These are phyloP conservation scores for Malassezia globosa DNA, from an alignment of 1,284 basidiomycete genomes.

Conservation along the genomic window DNA sequence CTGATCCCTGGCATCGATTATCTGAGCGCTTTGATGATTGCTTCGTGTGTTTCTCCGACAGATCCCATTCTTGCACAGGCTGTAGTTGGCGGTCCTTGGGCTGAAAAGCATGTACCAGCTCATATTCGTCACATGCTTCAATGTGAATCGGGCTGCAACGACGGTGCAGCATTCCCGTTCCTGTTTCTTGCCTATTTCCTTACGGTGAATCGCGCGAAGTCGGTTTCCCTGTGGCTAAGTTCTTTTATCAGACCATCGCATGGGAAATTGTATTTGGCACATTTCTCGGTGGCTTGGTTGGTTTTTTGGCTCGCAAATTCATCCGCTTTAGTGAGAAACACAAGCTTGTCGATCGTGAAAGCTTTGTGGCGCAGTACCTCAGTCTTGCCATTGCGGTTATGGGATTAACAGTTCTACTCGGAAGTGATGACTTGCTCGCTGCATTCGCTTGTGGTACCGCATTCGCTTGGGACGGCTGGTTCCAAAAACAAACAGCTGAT, in stretches of 20 bases:
- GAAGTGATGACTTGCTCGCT: slow-evolving; percentile 49
- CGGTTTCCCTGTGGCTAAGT: slow-evolving; percentile 52
- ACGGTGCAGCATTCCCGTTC: slow-evolving; percentile 72
- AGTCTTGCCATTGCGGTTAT: slow-evolving; percentile 69
- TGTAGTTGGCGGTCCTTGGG: slow-evolving; percentile 90
- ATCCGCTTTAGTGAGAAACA: slow-evolving; percentile 89
- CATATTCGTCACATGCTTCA: slow-evolving; percentile 86
- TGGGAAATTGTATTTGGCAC: slow-evolving; percentile 76
- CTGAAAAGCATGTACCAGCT: slow-evolving; percentile 92
- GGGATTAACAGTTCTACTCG: slow-evolving; percentile 51
- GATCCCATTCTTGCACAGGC: slow-evolving; percentile 61
- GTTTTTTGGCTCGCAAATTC: slow-evolving; percentile 72
- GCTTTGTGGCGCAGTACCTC: slow-evolving; percentile 79
- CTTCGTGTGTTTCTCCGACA: slow-evolving; percentile 88
- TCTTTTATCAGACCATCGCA: slow-evolving; percentile 48
- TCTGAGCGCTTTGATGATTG: slow-evolving; percentile 59
- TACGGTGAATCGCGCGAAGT: slow-evolving; percentile 59
- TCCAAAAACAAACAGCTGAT: slow-evolving; percentile 82
- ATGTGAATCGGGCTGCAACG: slow-evolving; percentile 79
- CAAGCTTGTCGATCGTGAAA: slow-evolving; percentile 87
- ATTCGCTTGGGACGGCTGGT: slow-evolving; percentile 87
- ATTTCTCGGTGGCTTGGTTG: slow-evolving; percentile 66
- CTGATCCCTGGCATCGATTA: slow-evolving; percentile 31
- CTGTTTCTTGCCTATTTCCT: slow-evolving; percentile 86
- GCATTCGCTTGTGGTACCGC: slow-evolving; percentile 90